Evolutionary conservation across 2,329 filamentous ascomycete species (phyloP).

Genomic region (Penicillium sp.): DNA sequence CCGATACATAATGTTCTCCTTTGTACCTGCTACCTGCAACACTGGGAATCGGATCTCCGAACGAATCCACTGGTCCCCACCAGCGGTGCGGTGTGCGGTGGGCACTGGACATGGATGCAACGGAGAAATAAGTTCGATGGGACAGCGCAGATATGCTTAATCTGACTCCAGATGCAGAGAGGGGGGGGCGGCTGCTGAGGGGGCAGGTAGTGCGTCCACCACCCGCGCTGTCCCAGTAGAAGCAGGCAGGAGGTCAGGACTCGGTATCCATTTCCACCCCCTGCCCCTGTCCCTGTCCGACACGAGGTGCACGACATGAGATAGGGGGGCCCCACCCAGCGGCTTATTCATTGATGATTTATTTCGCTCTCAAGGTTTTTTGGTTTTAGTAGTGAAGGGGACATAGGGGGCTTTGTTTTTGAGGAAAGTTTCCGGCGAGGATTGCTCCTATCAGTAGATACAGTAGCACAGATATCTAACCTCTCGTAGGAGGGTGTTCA

Average conservation of each 20-base stretch:
- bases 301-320: conserved; percentile 6
- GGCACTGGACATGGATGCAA: conserved; percentile 31
- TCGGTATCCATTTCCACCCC: neutral
- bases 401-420: neutral
- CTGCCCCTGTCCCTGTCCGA: conserved; percentile 3
- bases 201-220: conserved; percentile 10
- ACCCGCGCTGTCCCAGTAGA: neutral
- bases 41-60: conserved; percentile 20
- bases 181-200: neutral
- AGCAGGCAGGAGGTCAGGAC: no score
- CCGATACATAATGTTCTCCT: conserved; percentile 10
- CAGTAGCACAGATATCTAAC: no score
- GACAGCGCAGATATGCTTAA: conserved; percentile 31
- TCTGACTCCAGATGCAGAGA: conserved; percentile 25
- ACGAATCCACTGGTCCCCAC: conserved; percentile 27
- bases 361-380: neutral
- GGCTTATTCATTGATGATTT: neutral
- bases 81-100: conserved; percentile 23
- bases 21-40: conserved; percentile 1
- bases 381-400: neutral
- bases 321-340: conserved; percentile 1
- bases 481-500: neutral
- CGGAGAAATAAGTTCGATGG: conserved; percentile 27
- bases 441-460: neutral
- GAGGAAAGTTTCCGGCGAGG: neutral